Base-by-base conservation (phyloP, 2,329 filamentous ascomycete species). In the Cercospora nicotianae region DNA sequence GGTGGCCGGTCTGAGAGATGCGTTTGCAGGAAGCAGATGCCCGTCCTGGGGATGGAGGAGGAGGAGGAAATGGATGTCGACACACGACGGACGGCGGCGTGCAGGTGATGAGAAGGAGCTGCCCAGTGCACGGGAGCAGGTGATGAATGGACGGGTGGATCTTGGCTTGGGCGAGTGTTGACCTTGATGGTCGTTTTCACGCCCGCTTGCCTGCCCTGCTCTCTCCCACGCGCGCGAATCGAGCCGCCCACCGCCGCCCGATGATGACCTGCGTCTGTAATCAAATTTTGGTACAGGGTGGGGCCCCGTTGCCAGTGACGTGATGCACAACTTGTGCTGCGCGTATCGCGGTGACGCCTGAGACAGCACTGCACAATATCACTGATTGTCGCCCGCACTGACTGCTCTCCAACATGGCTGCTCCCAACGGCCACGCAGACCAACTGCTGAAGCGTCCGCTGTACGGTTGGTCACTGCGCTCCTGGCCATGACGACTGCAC, bases 371-470 rank as follows among this genome's bases (percentile, higher is more conserved):
- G 28, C 65, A 64, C 33, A 59, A 51, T 23, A 51, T 51, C 45
- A 26, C 45, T 26, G 20, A 23, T 26, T 42, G 16, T 42, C 36
- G 2, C 18, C 45, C 45, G 18, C 18, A 51, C 45, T 20, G 18
- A 20, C 18, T 10, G 42, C 18, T 13, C 3, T 55, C 12, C 60
- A 69, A 57, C 18, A 79, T 77, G 76, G 72, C 76, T 57, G 69
- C 74, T 39, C 64, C 66, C 23, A 10, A 62, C 26, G 39, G 61
- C 28, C 33, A 65, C 1, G 65, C 59, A 13, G 74, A 79, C 53
- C 75, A 76, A 53, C 73, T 85, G 7, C 68, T 85, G 33, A 83
- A 81, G 74, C 81, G 81, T 48, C 83, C 84, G 36, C 75, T 86
- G 28, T 86, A 86, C 75, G 81, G 83, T 84, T 68, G 57, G 79